A percentile compares a stretch with the other conserved stretches of the same genome.
These are phyloP conservation scores for Aspergillus haitiensis DNA, from an alignment of 495 filamentous ascomycete genomes.

Conservation along the genomic window DNA sequence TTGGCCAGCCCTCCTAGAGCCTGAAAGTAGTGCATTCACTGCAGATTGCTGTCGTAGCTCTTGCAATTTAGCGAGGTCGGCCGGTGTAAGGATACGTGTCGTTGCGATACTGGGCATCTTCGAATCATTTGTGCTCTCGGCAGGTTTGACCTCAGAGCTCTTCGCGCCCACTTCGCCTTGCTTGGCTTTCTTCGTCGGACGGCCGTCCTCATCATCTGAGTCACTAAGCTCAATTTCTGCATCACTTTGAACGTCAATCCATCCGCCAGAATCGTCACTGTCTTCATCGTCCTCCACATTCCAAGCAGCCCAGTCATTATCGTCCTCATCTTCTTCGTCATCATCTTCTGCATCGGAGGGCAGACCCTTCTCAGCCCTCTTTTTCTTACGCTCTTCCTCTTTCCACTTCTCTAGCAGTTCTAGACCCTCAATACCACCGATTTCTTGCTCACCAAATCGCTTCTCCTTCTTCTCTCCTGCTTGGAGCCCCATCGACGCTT, in stretches of 20 bases:
- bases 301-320: constrained; percentile 77
- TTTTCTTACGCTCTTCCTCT: constrained; percentile 77
- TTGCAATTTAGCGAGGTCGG: constrained; percentile 86
- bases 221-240: constrained; percentile 76
- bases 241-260: constrained; percentile 88
- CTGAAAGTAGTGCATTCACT: constrained; percentile 60
- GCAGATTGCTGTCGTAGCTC: constrained; percentile 76
- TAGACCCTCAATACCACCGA: constrained; percentile 85
- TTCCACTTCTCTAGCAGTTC: constrained; percentile 93
- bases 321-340: constrained; percentile 63
- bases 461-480: constrained; percentile 66
- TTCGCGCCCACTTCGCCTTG: constrained; percentile 31
- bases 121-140: constrained; percentile 28
- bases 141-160: constrained; percentile 24
- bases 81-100: constrained; percentile 84
- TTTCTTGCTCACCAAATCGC: constrained; percentile 75
- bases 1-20: constrained; percentile 40
- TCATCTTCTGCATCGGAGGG: constrained; percentile 55
- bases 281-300: constrained; percentile 75
- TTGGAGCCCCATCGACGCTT: constrained; percentile 79
- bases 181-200: constrained; percentile 61
- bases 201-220: constrained; percentile 65
- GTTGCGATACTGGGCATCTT: constrained; percentile 72
- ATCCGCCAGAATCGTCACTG: constrained; percentile 78
- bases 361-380: constrained; percentile 63